Base-by-base conservation (phyloP, 306 rosid genomes). In the Pterocarpus macrocarpus region DNA sequence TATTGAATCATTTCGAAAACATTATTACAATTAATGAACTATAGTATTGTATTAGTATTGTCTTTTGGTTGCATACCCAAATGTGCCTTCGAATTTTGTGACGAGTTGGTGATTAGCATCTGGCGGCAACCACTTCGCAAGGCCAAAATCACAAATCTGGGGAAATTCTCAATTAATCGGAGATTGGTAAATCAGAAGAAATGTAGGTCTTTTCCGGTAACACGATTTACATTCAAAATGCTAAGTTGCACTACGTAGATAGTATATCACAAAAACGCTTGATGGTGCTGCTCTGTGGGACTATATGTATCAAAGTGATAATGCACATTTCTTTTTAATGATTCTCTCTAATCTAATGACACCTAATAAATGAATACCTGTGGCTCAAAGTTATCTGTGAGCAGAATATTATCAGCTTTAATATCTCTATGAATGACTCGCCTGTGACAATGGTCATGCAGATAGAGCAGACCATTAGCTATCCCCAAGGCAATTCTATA, bases 61-160 rank as follows among this genome's bases (percentile, higher is more conserved):
- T 14, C 8, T 14, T 77, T 28, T 38, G 30, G 22, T 35, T 64
- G 79, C 87, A 41, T 69, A 94, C 97, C 97, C 97, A 35, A 91
- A 88, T 57, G 98, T 94, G 85, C 98, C 98, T 84, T 94, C 98
- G 47, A 88, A 92, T 83, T 89, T 92, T 45, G 91, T 72, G 47
- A 88, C 92, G 30, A 69, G 84, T 71, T 85, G 90, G 77, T 91
- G 94, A 81, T 91, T 85, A 82, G 92, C 87, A 13, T 88, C 89
- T 47, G 88, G 80, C 4, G 96, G 97, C 34, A 94, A 82, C 98
- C 98, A 94, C 83, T 89, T 94, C 47, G 98, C 93, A 55, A 94
- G 94, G 57, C 98, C 98, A 74, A 94, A 94, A 83, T 94, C 98
- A 83, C 97, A 94, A 82, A 94, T 94, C 98, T 94, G 86, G 70